Evolutionary conservation across 768 basidiomycete species (phyloP).

Genomic region (Pleurotus tuoliensis): DNA sequence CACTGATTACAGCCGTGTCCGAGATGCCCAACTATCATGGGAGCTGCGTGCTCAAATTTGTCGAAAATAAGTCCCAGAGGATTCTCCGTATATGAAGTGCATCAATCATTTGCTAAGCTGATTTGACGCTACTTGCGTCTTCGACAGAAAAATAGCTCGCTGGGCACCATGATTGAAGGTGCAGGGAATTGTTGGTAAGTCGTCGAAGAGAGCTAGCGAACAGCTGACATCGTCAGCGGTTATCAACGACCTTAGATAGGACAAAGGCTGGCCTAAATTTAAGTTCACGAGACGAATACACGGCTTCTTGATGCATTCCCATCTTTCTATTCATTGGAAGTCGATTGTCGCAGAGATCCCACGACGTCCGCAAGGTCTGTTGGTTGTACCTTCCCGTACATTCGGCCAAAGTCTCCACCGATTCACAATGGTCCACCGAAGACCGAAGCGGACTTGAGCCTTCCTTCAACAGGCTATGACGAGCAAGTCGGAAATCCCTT

Average conservation of each 20-base stretch:
- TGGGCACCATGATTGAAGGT: not conserved
- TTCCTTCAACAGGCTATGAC: not conserved
- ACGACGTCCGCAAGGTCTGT: not conserved
- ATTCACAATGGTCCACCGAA: not conserved
- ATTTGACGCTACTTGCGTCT: not conserved
- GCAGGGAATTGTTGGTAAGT: not conserved
- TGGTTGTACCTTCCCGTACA: not conserved
- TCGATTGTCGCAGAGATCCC: not conserved
- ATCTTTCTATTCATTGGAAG: not conserved
- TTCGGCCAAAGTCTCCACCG: not conserved
- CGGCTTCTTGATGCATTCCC: not conserved
- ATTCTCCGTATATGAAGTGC: not conserved
- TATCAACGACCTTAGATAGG: not conserved
- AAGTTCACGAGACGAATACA: not conserved
- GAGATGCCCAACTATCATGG: constrained; percentile 2
- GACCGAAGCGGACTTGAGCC: not conserved
- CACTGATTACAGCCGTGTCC: constrained; percentile 3
- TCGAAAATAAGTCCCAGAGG: constrained; percentile 1
- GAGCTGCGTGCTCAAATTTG: constrained; percentile 1
- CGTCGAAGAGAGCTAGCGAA: not conserved
- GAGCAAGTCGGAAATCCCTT: not conserved
- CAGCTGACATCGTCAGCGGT: not conserved
- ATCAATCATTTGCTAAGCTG: not conserved
- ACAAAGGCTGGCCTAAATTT: not conserved
- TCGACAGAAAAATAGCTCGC: not conserved